Evolutionary conservation across 192 early-diverging fungal genomes (phyloP).

Genomic region (Allomyces arbusculus): DNA sequence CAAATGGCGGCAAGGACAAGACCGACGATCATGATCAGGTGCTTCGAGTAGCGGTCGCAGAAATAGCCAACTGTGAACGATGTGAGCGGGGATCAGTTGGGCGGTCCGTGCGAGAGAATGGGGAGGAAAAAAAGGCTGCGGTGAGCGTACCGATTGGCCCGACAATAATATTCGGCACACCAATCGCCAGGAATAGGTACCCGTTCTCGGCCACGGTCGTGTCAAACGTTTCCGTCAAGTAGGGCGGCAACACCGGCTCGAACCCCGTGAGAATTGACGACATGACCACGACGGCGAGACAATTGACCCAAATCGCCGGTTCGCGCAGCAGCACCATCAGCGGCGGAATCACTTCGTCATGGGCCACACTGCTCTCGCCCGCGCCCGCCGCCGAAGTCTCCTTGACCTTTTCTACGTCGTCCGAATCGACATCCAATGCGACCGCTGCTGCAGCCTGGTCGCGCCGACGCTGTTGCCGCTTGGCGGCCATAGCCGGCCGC

Average conservation of each 20-base stretch:
- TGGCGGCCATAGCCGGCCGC: not conserved
- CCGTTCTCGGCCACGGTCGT: not conserved
- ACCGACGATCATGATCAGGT: not conserved
- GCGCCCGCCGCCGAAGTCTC: not conserved
- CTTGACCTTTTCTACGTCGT: too few species aligned
- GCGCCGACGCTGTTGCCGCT: not conserved
- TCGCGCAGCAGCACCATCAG: not conserved
- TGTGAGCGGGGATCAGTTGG: too few species aligned
- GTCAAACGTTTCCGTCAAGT: not conserved
- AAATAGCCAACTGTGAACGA: not conserved
- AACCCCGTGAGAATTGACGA: not conserved
- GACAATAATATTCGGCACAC: not conserved
- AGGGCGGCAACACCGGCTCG: not conserved
- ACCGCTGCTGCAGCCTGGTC: not conserved
- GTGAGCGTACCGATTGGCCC: not conserved
- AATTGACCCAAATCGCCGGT: not conserved
- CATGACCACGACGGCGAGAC: not conserved
- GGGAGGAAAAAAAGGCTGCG: too few species aligned
- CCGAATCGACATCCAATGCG: too few species aligned
- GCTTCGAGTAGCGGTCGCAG: not conserved
- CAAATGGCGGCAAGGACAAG: not conserved
- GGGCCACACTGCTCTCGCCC: too few species aligned
- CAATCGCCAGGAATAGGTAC: not conserved
- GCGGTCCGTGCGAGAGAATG: too few species aligned
- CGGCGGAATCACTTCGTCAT: not conserved